phyloP scores from a whole-genome alignment of 1,284 basidiomycete species.

The Marasmius oreades region DNA sequence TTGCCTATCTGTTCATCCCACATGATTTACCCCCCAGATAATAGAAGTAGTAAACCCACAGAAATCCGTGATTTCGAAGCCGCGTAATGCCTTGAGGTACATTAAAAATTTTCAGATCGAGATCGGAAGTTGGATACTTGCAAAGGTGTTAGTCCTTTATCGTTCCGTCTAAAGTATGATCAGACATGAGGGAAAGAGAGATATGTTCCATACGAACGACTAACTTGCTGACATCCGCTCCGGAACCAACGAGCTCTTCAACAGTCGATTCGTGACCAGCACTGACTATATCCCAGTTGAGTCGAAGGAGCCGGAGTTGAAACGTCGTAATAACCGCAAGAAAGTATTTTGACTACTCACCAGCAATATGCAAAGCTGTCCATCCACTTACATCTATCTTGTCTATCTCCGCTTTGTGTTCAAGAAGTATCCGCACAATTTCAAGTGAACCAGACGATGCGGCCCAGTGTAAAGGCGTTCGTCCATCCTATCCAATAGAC shows the following conservation, averaged over 20 bases:
- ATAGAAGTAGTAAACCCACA: conserved; percentile 43
- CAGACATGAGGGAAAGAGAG: conserved; percentile 12
- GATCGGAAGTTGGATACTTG: conserved; percentile 36
- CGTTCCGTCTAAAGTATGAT: conserved; percentile 53
- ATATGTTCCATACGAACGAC: conserved; percentile 7
- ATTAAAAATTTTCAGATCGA: conserved; percentile 1
- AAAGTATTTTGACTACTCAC: conserved; percentile 36
- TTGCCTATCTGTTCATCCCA: conserved; percentile 72
- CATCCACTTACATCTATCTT: conserved; percentile 74
- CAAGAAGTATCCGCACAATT: conserved; percentile 71
- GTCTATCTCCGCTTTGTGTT: conserved; percentile 70
- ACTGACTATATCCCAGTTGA: conserved; percentile 52
- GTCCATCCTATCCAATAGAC: conserved; percentile 60
- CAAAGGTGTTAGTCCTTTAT: conserved; percentile 87
- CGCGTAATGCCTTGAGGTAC: conserved; percentile 76
- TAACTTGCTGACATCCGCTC: conserved; percentile 74
- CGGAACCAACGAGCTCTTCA: conserved; percentile 78
- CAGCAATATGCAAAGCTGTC: conserved; percentile 86
- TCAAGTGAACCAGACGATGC: conserved; percentile 72
- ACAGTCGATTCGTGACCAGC: conserved; percentile 80
- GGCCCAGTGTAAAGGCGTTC: conserved; percentile 90
- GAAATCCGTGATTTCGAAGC: conserved; percentile 90
- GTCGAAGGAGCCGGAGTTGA: neutral
- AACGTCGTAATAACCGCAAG: no score
- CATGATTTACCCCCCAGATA: conserved; percentile 20